A percentile compares a stretch with the other conserved stretches of the same genome.
These are phyloP conservation scores for Apiospora arundinis DNA, from an alignment of 2,329 filamentous ascomycete genomes.

Conservation along the genomic window DNA sequence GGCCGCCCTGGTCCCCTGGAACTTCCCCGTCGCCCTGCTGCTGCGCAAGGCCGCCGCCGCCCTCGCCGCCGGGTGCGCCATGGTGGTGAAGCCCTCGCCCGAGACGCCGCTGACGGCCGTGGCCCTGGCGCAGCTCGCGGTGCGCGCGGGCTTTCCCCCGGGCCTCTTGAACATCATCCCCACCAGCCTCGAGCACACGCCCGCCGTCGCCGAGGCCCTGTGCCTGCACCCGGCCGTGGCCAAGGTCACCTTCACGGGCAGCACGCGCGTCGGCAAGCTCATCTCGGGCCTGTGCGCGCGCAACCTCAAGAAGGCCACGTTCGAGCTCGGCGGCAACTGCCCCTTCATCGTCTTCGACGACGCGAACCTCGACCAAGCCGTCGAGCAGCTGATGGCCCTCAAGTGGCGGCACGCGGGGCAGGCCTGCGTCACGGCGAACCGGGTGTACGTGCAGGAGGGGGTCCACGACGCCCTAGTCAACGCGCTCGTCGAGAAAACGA, in stretches of 20 bases:
- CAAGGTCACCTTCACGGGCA: conserved; percentile 80
- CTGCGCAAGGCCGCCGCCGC: conserved; percentile 72
- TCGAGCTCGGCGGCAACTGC: conserved; percentile 77
- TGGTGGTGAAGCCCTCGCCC: conserved; percentile 75
- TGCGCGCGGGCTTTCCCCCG: conserved; percentile 75
- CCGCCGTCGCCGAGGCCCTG: conserved; percentile 51
- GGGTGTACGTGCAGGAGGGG: conserved; percentile 67
- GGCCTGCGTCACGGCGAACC: conserved; percentile 69
- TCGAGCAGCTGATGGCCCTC: conserved; percentile 47
- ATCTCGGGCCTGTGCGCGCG: conserved; percentile 68
- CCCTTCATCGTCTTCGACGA: conserved; percentile 72
- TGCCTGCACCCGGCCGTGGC: conserved; percentile 52
- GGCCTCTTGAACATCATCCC: conserved; percentile 67
- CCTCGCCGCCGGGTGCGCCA: conserved; percentile 74
- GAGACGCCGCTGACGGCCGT: conserved; percentile 78
- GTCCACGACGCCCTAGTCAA: conserved; percentile 67
- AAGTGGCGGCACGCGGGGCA: conserved; percentile 64
- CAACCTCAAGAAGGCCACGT: conserved; percentile 70
- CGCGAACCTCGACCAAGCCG: conserved; percentile 68
- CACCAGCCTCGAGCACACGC: conserved; percentile 52
- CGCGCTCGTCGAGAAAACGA: conserved; percentile 58
- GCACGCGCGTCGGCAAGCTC: conserved; percentile 71
- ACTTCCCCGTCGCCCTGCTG: conserved; percentile 73
- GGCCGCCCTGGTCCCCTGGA: conserved; percentile 71
- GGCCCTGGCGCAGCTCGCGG: conserved; percentile 70